These are phyloP conservation scores for Penicillium psychrosexuale DNA, from an alignment of 2,329 filamentous ascomycete genomes.

Conservation along the genomic window DNA sequence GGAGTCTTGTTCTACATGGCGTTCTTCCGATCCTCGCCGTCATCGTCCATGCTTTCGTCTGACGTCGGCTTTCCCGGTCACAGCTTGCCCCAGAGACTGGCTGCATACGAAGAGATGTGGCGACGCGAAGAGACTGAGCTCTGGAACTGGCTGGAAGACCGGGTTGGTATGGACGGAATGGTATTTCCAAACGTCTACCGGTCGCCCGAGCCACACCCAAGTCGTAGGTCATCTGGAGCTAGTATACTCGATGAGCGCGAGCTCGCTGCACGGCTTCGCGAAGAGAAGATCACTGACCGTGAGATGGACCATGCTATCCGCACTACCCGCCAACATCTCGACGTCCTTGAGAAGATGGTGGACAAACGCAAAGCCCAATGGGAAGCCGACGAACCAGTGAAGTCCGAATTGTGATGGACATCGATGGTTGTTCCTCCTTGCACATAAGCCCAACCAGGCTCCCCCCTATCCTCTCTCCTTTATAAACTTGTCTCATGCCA, in stretches of 20 bases:
- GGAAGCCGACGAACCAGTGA: conserved; percentile 15
- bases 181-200: conserved; percentile 35
- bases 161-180: conserved; percentile 67
- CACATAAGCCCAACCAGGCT: background rate
- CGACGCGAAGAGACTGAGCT: conserved; percentile 78
- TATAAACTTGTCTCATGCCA: background rate
- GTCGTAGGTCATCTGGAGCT: conserved; percentile 45
- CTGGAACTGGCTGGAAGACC: conserved; percentile 90
- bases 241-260: conserved; percentile 39
- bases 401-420: conserved; percentile 22
- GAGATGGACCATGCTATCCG: conserved; percentile 77
- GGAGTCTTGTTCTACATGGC: conserved; percentile 69
- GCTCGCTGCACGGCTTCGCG: conserved; percentile 56
- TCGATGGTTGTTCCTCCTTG: background rate
- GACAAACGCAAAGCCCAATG: conserved; percentile 51
- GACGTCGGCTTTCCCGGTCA: conserved; percentile 41
- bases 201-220: conserved; percentile 31
- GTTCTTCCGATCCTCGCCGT: conserved; percentile 59
- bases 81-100: conserved; percentile 62
- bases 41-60: conserved; percentile 34
- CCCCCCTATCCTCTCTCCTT: background rate
- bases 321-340: conserved; percentile 81
- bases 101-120: conserved; percentile 94
- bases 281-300: conserved; percentile 67
- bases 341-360: conserved; percentile 70